These are phyloP conservation scores for Gomphus bonarii DNA, from an alignment of 1,284 basidiomycete species.

Conservation along the genomic window DNA sequence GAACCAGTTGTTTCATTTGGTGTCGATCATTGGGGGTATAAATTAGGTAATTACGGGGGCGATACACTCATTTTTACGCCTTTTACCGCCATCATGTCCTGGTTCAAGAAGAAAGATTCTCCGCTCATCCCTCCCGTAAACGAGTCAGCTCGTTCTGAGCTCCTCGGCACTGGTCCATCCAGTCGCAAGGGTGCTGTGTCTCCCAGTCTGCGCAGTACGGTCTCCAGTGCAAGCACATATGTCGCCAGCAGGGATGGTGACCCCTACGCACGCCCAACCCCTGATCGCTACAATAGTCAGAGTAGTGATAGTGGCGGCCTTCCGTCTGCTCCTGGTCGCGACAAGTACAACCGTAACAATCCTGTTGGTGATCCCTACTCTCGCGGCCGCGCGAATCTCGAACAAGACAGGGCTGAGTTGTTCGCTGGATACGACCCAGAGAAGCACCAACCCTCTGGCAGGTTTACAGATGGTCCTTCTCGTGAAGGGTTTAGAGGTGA, in stretches of 20 bases:
- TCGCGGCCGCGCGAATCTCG: conserved; percentile 42
- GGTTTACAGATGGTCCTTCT: conserved; percentile 29
- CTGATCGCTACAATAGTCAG: conserved; percentile 19
- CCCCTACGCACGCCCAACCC: conserved; percentile 27
- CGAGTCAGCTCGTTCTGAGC: conserved; percentile 22
- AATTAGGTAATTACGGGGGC: background rate
- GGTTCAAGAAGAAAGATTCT: conserved; percentile 62
- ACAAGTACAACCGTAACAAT: conserved; percentile 41
- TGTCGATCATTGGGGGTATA: background rate
- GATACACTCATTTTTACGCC: background rate
- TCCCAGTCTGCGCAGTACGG: conserved; percentile 31
- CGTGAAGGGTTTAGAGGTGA: conserved; percentile 15
- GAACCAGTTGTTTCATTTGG: too few relatives aligned
- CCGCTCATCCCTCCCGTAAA: conserved; percentile 60
- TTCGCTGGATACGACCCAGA: conserved; percentile 63
- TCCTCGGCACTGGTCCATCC: conserved; percentile 20
- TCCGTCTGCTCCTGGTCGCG: conserved; percentile 21
- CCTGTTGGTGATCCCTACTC: conserved; percentile 53
- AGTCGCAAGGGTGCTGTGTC: conserved; percentile 14
- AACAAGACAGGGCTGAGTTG: conserved; percentile 64
- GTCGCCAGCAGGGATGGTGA: conserved; percentile 58
- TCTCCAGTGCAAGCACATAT: conserved; percentile 51
- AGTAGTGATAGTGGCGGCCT: background rate
- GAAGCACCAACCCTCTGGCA: conserved; percentile 40
- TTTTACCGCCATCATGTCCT: conserved; percentile 45